phyloP scores from a whole-genome alignment of 352 stramenopile genomes.

The Globisporangium okanoganense region DNA sequence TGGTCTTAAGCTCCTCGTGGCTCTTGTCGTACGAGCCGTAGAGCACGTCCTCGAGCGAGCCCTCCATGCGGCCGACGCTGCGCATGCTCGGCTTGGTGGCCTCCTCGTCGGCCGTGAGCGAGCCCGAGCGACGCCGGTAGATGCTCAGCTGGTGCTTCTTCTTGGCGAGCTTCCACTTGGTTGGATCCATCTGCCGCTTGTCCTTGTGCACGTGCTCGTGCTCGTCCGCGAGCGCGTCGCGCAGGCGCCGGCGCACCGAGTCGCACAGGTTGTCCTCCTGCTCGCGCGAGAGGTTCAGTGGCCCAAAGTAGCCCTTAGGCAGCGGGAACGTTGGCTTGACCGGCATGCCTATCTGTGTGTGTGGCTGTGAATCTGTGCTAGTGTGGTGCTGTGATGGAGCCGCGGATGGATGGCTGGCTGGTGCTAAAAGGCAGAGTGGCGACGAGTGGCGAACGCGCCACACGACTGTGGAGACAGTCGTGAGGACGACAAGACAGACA shows the following conservation, averaged over 20 bases:
- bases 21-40: conserved; percentile 37
- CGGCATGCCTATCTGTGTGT: background rate
- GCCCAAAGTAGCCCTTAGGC: conserved; percentile 25
- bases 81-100: conserved; percentile 25
- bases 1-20: conserved; percentile 34
- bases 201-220: conserved; percentile 21
- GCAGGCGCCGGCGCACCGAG: conserved; percentile 23
- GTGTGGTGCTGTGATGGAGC: background rate
- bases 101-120: background rate
- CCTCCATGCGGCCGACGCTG: conserved; percentile 32
- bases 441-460: too few relatives aligned
- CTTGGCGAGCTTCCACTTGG: conserved; percentile 43
- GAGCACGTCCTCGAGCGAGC: conserved; percentile 45
- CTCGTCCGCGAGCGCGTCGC: conserved; percentile 30
- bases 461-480: too few relatives aligned
- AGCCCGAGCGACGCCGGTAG: conserved; percentile 22
- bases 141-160: conserved; percentile 35
- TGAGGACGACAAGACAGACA: background rate
- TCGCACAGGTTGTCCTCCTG: conserved; percentile 28
- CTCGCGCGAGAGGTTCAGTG: conserved; percentile 19
- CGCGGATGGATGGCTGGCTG: background rate
- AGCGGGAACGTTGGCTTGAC: conserved; percentile 17
- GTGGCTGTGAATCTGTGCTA: background rate
- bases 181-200: conserved; percentile 24
- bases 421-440: background rate